Conservation (phyloP, 768 basidiomycete genomes). For the Mycena capillaripes region DNA sequence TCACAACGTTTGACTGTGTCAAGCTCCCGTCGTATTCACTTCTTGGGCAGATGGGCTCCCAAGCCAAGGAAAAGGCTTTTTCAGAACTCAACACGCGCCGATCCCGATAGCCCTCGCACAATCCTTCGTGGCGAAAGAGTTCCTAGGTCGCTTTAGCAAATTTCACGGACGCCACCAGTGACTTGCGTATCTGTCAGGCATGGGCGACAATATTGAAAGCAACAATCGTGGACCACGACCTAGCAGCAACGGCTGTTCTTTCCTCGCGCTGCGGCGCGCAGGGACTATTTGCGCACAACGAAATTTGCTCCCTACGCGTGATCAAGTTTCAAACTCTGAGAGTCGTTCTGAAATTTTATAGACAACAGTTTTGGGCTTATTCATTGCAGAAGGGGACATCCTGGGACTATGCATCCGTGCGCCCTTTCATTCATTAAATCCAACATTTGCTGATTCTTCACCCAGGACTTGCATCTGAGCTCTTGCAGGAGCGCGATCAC, state of each 20-base stretch:
- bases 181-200: neutral
- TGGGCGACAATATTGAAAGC: conserved; percentile 2
- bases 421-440: conserved; percentile 11
- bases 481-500: conserved; percentile 39
- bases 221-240: neutral
- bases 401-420: conserved; percentile 56
- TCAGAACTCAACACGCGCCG: conserved; percentile 14
- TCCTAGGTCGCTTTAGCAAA: neutral
- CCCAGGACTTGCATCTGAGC: conserved; percentile 46
- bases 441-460: neutral
- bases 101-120: conserved; percentile 7
- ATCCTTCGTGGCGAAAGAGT: neutral
- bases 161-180: neutral
- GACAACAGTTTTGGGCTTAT: neutral
- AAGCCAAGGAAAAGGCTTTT: neutral
- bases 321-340: neutral
- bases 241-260: neutral
- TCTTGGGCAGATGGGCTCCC: neutral
- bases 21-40: neutral
- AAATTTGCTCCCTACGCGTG: conserved; percentile 3
- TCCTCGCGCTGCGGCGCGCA: conserved; percentile 5
- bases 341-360: neutral
- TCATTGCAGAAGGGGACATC: conserved; percentile 57
- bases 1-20: conserved; percentile 9
- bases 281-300: conserved; percentile 5